Conservation (phyloP, 2,329 filamentous ascomycete species). For the Aspergillus quadrilineatus region DNA sequence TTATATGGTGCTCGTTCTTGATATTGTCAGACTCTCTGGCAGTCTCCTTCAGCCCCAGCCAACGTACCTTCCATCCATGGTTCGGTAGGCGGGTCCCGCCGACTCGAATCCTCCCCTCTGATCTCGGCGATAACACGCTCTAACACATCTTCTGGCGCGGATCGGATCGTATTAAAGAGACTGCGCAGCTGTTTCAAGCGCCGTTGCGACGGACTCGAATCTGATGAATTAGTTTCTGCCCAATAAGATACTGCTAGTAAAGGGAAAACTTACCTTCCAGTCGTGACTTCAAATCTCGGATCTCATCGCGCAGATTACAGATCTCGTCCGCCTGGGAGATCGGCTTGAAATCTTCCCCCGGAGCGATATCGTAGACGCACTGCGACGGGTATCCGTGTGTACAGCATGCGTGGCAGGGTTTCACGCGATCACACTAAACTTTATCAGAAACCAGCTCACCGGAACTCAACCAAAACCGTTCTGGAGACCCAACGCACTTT, state of each 20-base stretch:
- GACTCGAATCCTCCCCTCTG: constrained; percentile 24
- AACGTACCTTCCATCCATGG: constrained; percentile 28
- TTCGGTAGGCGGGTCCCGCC: constrained; percentile 18
- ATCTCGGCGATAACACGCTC: constrained; percentile 33
- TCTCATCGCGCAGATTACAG: constrained; percentile 35
- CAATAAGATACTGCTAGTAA: neutral
- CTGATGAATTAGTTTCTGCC: neutral
- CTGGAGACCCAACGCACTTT: constrained; percentile 29
- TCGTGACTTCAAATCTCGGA: constrained; percentile 30
- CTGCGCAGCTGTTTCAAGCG: constrained; percentile 33
- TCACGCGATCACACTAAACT: constrained; percentile 39
- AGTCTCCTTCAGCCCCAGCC: neutral
- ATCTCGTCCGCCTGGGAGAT: constrained; percentile 41
- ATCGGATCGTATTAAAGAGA: constrained; percentile 37
- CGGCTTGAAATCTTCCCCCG: constrained; percentile 35
- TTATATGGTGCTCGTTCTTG: neutral
- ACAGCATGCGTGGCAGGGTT: constrained; percentile 41
- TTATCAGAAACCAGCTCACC: neutral
- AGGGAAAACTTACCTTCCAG: constrained; percentile 24
- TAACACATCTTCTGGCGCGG: constrained; percentile 32
- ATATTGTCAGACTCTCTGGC: neutral
- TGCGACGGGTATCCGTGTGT: constrained; percentile 41
- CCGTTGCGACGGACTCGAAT: constrained; percentile 21
- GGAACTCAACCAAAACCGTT: neutral
- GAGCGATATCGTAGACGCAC: constrained; percentile 36